Conservation (phyloP, 176 grass and related monocot genomes). For the Thinopyrum elongatum region DNA sequence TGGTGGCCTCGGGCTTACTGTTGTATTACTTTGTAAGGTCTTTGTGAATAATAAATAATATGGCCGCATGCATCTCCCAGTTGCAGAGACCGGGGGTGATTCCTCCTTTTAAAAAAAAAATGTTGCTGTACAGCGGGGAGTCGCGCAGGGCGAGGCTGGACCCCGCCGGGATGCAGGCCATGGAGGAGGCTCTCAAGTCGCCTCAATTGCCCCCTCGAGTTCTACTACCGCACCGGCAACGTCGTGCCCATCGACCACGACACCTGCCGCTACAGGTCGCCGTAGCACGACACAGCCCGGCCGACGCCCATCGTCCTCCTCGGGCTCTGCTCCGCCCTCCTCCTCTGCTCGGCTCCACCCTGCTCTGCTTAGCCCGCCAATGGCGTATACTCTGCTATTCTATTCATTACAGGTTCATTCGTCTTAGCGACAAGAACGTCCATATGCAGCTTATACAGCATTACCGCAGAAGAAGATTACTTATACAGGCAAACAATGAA, state of each 20-base stretch:
- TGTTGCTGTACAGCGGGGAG: too few relatives aligned
- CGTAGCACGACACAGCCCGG: neutral
- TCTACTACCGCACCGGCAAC: constrained; percentile 58
- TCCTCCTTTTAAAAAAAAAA: too few relatives aligned
- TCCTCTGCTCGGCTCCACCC: neutral
- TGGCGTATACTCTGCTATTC: too few relatives aligned
- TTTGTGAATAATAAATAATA: too few relatives aligned
- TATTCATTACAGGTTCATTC: constrained; percentile 12
- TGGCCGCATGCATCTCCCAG: too few relatives aligned
- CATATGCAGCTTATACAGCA: too few relatives aligned
- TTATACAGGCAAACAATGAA: too few relatives aligned
- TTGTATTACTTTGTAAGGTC: too few relatives aligned
- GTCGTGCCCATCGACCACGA: constrained; percentile 36
- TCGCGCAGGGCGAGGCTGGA: constrained; percentile 25
- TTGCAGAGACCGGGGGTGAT: too few relatives aligned
- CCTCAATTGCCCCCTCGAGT: constrained; percentile 55
- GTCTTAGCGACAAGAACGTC: neutral
- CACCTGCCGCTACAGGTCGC: constrained; percentile 38
- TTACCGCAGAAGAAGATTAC: too few relatives aligned
- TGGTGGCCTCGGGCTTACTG: too few relatives aligned
- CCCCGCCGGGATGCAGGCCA: constrained; percentile 33
- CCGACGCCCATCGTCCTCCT: too few relatives aligned
- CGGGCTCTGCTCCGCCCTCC: neutral
- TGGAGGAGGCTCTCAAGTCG: constrained; percentile 47
- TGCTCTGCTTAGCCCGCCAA: neutral